phyloP scores from a whole-genome alignment of 768 basidiomycete genomes.

The Hypsizygus marmoreus region DNA sequence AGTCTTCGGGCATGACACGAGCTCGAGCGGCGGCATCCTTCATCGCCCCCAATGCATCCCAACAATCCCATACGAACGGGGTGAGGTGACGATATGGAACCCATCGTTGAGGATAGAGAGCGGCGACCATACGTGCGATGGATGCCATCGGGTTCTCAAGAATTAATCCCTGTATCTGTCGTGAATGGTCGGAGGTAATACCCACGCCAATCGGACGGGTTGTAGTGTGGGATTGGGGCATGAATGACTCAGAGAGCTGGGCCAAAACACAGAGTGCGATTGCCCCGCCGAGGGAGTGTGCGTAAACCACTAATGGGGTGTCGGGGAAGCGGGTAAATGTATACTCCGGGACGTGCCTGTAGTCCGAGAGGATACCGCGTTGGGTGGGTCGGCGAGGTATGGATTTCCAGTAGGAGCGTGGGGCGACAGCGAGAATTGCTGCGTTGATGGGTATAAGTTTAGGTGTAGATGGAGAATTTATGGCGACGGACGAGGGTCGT shows the following conservation, averaged over 20 bases:
- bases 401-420: conserved; percentile 54
- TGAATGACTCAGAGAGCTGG: conserved; percentile 8
- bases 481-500: no score
- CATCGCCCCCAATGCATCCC: conserved; percentile 43
- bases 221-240: no score
- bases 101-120: conserved; percentile 49
- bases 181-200: conserved; percentile 9
- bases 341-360: conserved; percentile 33
- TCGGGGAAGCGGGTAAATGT: conserved; percentile 32
- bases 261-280: conserved; percentile 41
- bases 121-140: conserved; percentile 46
- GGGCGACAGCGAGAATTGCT: conserved; percentile 41
- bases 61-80: conserved; percentile 43
- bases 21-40: background rate
- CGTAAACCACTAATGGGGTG: conserved; percentile 39
- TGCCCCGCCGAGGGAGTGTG: conserved; percentile 52
- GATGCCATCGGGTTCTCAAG: conserved; percentile 54
- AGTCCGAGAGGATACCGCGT: conserved; percentile 40
- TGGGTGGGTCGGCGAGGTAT: conserved; percentile 39
- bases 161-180: conserved; percentile 36
- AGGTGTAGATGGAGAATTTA: background rate
- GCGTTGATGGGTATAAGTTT: conserved; percentile 1
- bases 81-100: conserved; percentile 52
- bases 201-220: no score
- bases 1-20: background rate